Base-by-base conservation (phyloP, 495 filamentous ascomycete species). In the Neurospora cerealis region DNA sequence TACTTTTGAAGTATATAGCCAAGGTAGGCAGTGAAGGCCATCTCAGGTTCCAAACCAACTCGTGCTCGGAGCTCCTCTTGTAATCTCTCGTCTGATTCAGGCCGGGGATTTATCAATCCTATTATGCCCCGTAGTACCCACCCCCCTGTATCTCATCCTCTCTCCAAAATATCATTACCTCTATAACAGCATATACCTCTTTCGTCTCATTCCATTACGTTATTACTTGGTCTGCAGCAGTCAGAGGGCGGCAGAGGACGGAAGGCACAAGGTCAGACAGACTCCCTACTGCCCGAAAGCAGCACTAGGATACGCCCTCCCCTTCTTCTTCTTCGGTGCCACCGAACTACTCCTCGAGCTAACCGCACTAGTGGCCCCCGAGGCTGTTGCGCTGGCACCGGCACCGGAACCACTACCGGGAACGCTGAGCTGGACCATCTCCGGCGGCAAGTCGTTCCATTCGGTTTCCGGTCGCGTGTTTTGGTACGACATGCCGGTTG, bases 361-460 rank as follows among this genome's bases (percentile, higher is more conserved):
- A 7, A 83, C 83, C 24, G 73, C 75, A 69, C 42, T 73, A 19
- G 54, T n/a, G 70, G 62, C 21, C 34, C 54, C 54, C 28, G 8
- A 77, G 66, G 10, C 38, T 39, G 42, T 70, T 32, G 24, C 60
- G 42, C 69, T 74, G 10, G 24, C 46, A 15, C 75, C 69, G 5
- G 69, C 70, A 13, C 41, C 60, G 11, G 75, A 62, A 13, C 73
- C 69, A 21, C 48, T 73, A 44, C 34, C 70, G 74, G 54, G 54
- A 34, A 40, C 24, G 5, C 37, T 19, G 5, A 42, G 7, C 21
- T 37, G 41, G 17, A 85, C 81, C 84, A 89, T 87, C 24, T 89
- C 86, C 5, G 82, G 78, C 1, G 87, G 87, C 9, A 89, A 73
- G 73, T 89, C 87, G 76, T 89, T 89, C 87, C 87, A 89, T 76